phyloP scores from a whole-genome alignment of 306 rosid species.

The Cucurbita ficifolia region DNA sequence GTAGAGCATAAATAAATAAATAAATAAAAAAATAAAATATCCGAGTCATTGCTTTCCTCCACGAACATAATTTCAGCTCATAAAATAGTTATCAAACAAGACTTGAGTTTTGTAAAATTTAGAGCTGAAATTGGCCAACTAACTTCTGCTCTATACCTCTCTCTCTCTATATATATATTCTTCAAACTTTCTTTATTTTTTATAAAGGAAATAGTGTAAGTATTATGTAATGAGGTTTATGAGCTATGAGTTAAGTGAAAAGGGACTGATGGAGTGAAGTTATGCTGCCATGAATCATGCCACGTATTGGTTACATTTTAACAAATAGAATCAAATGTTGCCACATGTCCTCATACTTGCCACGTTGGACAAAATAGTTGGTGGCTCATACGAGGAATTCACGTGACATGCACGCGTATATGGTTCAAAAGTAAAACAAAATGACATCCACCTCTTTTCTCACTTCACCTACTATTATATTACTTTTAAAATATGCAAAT shows the following conservation, averaged over 20 bases:
- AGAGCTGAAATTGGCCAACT: not conserved
- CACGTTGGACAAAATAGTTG: not conserved
- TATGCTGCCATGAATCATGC: not conserved
- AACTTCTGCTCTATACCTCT: not conserved
- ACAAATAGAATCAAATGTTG: not conserved
- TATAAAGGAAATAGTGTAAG: not conserved
- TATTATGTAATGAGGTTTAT: not conserved
- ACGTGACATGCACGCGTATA: not conserved
- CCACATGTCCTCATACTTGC: not conserved
- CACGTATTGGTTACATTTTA: not conserved
- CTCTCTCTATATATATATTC: no score
- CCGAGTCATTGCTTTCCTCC: not conserved
- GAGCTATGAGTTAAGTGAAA: not conserved
- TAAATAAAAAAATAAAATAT: not conserved
- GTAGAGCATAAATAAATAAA: not conserved
- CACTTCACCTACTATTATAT: not conserved
- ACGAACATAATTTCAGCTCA: not conserved
- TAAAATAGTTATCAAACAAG: not conserved
- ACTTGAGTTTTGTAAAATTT: not conserved
- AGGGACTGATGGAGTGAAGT: not conserved
- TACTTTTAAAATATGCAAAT: not conserved
- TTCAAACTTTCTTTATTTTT: no score
- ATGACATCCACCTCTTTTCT: not conserved
- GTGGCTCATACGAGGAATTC: not conserved
- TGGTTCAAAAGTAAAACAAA: not conserved